phyloP scores from a whole-genome alignment of 805 yeast genomes.

The Candida ponderosae region DNA sequence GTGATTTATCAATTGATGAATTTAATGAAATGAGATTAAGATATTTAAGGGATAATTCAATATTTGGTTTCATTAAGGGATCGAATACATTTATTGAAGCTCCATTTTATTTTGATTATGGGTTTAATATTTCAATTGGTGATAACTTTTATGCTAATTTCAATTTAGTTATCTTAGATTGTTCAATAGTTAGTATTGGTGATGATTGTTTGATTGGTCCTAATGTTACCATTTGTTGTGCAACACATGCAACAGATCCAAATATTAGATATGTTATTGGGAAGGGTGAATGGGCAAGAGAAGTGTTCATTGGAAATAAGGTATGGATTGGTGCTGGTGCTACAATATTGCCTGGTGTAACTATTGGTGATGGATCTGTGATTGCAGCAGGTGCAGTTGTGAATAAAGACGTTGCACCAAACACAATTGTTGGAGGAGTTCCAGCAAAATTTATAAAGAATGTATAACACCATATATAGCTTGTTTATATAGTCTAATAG shows the following conservation, averaged over 20 bases:
- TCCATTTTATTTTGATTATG: slow-evolving; percentile 61
- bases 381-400: slow-evolving; percentile 69
- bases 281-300: slow-evolving; percentile 43
- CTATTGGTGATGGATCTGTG: slow-evolving; percentile 52
- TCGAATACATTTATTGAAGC: slow-evolving; percentile 39
- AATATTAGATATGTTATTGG: slow-evolving; percentile 24
- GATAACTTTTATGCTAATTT: slow-evolving; percentile 53
- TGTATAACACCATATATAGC: too few species aligned
- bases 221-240: slow-evolving; percentile 48
- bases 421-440: slow-evolving; percentile 52
- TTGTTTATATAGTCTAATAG: not conserved
- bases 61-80: slow-evolving; percentile 42
- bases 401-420: slow-evolving; percentile 44
- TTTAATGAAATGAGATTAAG: slow-evolving; percentile 28
- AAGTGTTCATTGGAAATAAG: slow-evolving; percentile 52
- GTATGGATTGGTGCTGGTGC: slow-evolving; percentile 63
- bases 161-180: slow-evolving; percentile 46
- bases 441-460: slow-evolving; percentile 44
- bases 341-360: slow-evolving; percentile 55
- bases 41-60: slow-evolving; percentile 19
- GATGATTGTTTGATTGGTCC: slow-evolving; percentile 57
- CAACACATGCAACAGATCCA: slow-evolving; percentile 57
- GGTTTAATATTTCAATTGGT: slow-evolving; percentile 52
- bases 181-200: slow-evolving; percentile 54
- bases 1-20: slow-evolving; percentile 20